phyloP scores from a whole-genome alignment of 1,284 basidiomycete species.

The Leccinum laetum region DNA sequence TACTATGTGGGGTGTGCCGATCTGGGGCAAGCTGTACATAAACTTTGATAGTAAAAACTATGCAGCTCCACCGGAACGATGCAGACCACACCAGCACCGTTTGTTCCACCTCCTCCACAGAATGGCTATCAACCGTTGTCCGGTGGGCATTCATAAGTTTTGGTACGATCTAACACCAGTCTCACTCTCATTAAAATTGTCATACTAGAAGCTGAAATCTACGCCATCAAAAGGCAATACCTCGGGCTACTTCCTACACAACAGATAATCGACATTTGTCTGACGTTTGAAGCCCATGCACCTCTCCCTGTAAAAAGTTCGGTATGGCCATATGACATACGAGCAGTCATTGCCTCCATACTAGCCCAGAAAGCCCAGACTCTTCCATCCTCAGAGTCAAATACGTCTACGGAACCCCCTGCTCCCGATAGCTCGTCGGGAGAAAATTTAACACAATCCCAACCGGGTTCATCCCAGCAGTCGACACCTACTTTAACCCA shows the following conservation, averaged over 20 bases:
- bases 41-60: constrained; percentile 36
- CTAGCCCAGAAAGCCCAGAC: constrained; percentile 33
- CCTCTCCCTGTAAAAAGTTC: constrained; percentile 56
- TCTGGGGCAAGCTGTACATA: constrained; percentile 15
- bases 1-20: background rate
- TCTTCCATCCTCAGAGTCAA: constrained; percentile 11
- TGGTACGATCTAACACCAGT: background rate
- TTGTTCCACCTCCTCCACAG: constrained; percentile 24
- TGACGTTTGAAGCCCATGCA: constrained; percentile 67
- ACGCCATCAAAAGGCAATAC: constrained; percentile 68
- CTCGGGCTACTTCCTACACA: constrained; percentile 60
- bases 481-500: constrained; percentile 20
- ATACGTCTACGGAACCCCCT: constrained; percentile 11
- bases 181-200: constrained; percentile 6
- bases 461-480: constrained; percentile 16
- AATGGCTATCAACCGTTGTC: constrained; percentile 33
- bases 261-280: constrained; percentile 75
- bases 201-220: constrained; percentile 38
- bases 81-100: constrained; percentile 27
- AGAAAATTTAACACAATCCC: constrained; percentile 26
- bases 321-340: constrained; percentile 70
- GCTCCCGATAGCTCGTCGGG: constrained; percentile 10
- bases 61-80: constrained; percentile 37
- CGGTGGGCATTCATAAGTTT: constrained; percentile 20
- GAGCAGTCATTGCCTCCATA: constrained; percentile 57